Evolutionary conservation across 352 stramenopile genomes (phyloP), one percentile per base, ranked within the genome.

Genomic region (Phytophthora quininea): DNA sequence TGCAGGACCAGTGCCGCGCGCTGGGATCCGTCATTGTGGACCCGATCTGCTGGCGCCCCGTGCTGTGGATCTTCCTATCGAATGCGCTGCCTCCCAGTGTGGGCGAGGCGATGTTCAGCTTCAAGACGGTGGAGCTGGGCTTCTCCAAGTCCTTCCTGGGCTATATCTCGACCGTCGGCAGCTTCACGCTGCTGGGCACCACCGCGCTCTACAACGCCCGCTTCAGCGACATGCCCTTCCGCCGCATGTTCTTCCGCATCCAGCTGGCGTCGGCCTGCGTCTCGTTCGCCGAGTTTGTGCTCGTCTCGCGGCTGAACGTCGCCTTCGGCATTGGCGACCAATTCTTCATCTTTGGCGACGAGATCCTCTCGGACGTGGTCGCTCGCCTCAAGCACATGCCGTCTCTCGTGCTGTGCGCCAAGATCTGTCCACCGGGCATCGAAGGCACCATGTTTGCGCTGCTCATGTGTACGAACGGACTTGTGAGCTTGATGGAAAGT

Each of bases 371-470:
- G 63, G 86, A 92, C 54, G 84, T 94, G 4, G 86, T 94, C 30
- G 82, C 80, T 54, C 79, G 84, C 0, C 82, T 95, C 70, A 92
- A 93, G 68, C 81, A 90, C 64, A 95, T 99, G 76, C 96, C 97
- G 8, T 98, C 90, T 51, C 84, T 99, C 30, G 95, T 99, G 48
- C 76, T 99, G n/a, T 98, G 96, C 50, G 94, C 95, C 60, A 93
- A 95, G 67, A 86, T 99, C 58, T 99, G 97, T 61, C 97, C 97
- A 31, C 90, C 86, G 31, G 97, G 97, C 50, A 92, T 99, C 47
- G 97, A 99, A 78, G 96, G 96, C 58, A 98, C 97, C 3, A 88
- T 99, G 64, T 99, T 99, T 79, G 97, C 96, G 31, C 59, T 93
- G 71, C 85, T 91, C 69, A 93, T 93, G 85, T 93, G 80, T 30